A percentile compares a stretch with the other conserved stretches of the same genome.
Conservation (phyloP, 345 rosid species). For the Angophora floribunda region DNA sequence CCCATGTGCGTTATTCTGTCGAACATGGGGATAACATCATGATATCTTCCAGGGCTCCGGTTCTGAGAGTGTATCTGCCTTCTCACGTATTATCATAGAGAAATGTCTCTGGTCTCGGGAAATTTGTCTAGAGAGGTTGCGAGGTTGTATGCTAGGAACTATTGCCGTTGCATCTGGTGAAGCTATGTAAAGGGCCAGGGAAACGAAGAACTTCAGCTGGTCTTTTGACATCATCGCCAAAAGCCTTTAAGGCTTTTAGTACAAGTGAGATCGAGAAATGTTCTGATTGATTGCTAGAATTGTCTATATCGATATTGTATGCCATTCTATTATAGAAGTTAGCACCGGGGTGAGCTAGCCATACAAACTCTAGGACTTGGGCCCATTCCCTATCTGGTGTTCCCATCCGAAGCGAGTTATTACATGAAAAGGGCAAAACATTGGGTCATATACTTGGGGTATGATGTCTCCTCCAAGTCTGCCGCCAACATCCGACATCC, state of each 20-base stretch:
- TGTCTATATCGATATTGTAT: not conserved
- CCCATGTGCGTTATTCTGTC: conserved; percentile 39
- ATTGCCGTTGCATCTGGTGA: conserved; percentile 28
- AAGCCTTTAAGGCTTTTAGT: not conserved
- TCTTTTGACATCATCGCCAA: not conserved
- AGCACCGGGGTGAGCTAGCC: not conserved
- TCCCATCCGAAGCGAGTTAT: not conserved
- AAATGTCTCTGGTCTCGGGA: not conserved
- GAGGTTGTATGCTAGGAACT: not conserved
- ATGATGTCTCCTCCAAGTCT: not conserved
- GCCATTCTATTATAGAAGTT: not conserved
- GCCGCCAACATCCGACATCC: not conserved
- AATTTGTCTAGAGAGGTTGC: not conserved
- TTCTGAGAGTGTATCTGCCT: conserved; percentile 57
- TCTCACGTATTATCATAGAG: not conserved
- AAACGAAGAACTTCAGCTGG: conserved; percentile 15
- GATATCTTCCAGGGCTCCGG: conserved; percentile 60
- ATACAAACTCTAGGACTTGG: not conserved
- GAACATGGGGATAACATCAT: conserved; percentile 56
- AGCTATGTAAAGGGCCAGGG: not conserved
- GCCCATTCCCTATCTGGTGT: not conserved
- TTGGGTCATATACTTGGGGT: not conserved
- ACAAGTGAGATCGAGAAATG: not conserved
- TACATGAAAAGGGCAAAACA: not conserved
- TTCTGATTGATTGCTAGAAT: not conserved